These are phyloP conservation scores for Eucalyptus guilfoylei DNA, from an alignment of 345 rosid species.

Conservation along the genomic window DNA sequence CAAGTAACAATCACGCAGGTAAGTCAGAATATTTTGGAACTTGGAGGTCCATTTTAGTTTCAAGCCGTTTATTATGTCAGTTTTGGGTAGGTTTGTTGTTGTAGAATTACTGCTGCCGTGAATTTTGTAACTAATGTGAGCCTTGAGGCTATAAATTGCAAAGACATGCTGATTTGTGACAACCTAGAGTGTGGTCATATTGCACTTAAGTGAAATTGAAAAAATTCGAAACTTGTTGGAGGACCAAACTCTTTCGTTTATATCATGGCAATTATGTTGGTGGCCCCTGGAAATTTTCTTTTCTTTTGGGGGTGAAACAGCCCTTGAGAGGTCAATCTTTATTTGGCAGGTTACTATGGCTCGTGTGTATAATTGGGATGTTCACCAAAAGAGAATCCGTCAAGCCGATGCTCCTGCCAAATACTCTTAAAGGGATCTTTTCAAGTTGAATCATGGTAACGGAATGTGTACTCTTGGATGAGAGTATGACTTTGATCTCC, in stretches of 20 bases:
- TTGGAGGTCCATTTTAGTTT: too few relatives aligned
- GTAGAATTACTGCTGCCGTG: too few relatives aligned
- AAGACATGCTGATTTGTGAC: too few relatives aligned
- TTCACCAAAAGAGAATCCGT: conserved; percentile 71
- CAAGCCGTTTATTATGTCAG: background rate
- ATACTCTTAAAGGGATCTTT: conserved; percentile 11
- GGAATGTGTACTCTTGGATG: background rate
- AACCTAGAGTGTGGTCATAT: too few relatives aligned
- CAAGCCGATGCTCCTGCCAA: conserved; percentile 29
- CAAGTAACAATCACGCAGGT: too few relatives aligned
- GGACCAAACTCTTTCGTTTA: conserved; percentile 17
- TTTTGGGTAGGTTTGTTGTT: background rate
- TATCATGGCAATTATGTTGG: background rate
- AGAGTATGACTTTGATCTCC: background rate
- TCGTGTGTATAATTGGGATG: conserved; percentile 87
- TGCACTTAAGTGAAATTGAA: too few relatives aligned
- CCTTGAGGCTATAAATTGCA: too few relatives aligned
- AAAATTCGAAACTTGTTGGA: conserved; percentile 28
- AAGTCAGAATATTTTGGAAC: too few relatives aligned
- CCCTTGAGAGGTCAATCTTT: background rate
- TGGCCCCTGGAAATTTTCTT: background rate
- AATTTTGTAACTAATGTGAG: too few relatives aligned
- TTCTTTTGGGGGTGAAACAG: too few relatives aligned
- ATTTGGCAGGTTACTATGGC: conserved; percentile 56
- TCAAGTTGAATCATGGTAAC: background rate